Percentiles rank a stretch among this genome's conserved stretches.
Evolutionary conservation across 148 eudicot species (phyloP).

Genomic region (Vaccinium darrowii): DNA sequence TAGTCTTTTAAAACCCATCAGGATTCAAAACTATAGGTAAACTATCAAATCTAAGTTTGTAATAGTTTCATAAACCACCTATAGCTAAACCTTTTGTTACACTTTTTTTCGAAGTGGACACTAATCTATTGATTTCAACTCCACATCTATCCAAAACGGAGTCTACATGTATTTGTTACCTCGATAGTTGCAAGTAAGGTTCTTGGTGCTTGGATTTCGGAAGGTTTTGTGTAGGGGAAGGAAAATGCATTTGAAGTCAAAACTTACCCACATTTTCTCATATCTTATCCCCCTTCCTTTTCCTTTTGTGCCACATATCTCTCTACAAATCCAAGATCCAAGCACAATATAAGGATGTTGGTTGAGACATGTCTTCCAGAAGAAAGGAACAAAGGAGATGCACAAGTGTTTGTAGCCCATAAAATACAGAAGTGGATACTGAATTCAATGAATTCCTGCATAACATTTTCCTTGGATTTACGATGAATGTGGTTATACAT

Average conservation of each 20-base stretch:
- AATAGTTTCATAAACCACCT: neutral
- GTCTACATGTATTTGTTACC: too few species aligned
- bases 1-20: neutral
- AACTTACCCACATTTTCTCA: neutral
- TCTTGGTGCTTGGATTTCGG: neutral
- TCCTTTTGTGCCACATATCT: neutral
- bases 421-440: neutral
- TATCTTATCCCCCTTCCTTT: neutral
- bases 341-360: slow-evolving; percentile 5
- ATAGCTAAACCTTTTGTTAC: neutral
- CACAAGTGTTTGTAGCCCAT: neutral
- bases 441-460: neutral
- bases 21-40: neutral
- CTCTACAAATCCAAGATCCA: neutral
- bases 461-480: neutral
- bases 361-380: neutral
- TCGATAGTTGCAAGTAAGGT: too few species aligned
- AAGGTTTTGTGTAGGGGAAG: neutral
- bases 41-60: neutral
- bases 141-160: neutral
- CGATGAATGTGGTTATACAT: neutral
- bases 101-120: neutral
- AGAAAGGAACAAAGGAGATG: neutral
- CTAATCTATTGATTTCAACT: neutral
- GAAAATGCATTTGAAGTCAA: neutral